Evolutionary conservation across 306 rosid genomes (phyloP), one percentile per base, ranked within the genome.

Genomic region (Pyrus communis): DNA sequence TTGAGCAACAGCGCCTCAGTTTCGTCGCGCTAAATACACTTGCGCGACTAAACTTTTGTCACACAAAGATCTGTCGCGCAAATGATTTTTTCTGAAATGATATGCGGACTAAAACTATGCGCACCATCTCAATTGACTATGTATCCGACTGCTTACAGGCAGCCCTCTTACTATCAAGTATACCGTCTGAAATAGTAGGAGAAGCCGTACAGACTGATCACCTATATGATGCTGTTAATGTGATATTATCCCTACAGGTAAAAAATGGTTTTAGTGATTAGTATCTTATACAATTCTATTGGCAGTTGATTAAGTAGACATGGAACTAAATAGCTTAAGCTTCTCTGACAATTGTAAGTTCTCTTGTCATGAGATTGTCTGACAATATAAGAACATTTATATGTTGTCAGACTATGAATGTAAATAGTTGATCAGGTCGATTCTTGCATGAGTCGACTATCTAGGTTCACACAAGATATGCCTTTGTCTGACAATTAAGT

Each of bases 181-280:
- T 92, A 85, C 84, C 97, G 65, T 62, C 64, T 46, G 83, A 84
- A 71, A 84, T 45, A n/a, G 87, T 80, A 25, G 96, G 96, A 52
- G 71, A 87, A 74, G 64, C 82, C 51, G 68, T 86, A n/a, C 84
- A 76, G 54, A 17, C 42, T 15, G 81, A 86, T 52, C 79, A 70
- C 4, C 31, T 90, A 17, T 78, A 69, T 22, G 87, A 90, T 69
- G 92, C 97, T 3, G 88, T 89, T 66, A 57, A 90, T 79, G 70
- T 84, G 11, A 81, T 89, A 76, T 79, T 92, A 64, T 92, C 96
- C 63, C 54, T 90, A 25, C 96, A 92, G 96, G 96, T 87, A 79
- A 54, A 67, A 70, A 12, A 11, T 5, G 9, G 21, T 11, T 11
- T 11, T 51, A 30, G 10, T 52, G 9, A 17, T 52, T 27, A 9